Conservation (phyloP, 768 basidiomycete genomes). For the Mycena albidolilacea region DNA sequence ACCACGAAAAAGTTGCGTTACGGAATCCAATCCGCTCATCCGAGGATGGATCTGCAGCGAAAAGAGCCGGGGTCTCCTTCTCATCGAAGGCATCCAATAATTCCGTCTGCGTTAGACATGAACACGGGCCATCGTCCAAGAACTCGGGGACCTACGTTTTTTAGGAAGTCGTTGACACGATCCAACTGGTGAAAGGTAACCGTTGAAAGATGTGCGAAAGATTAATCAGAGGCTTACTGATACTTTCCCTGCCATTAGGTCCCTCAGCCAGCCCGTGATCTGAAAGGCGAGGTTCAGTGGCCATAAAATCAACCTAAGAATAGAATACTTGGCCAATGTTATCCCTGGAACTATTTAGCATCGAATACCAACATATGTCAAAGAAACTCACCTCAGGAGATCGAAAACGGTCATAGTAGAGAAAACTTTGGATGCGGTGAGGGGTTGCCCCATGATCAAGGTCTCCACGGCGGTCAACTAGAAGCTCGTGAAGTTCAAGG, state of each 20-base stretch:
- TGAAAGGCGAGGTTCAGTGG: background rate
- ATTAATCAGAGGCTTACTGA: conserved; percentile 53
- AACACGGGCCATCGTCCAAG: background rate
- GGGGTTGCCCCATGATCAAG: conserved; percentile 16
- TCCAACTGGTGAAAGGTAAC: conserved; percentile 43
- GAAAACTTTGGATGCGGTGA: conserved; percentile 44
- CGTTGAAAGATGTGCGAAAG: background rate
- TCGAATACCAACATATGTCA: background rate
- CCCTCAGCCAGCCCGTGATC: conserved; percentile 22
- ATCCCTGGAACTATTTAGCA: background rate
- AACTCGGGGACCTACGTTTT: conserved; percentile 48
- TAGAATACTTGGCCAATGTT: background rate
- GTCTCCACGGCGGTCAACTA: conserved; percentile 5
- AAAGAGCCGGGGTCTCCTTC: conserved; percentile 35
- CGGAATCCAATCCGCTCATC: conserved; percentile 64
- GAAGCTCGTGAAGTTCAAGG: background rate
- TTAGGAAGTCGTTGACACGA: conserved; percentile 61
- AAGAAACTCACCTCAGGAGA: conserved; percentile 51
- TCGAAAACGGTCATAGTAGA: conserved; percentile 62
- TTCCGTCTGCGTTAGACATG: conserved; percentile 55
- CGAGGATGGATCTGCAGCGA: background rate
- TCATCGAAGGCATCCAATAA: conserved; percentile 57
- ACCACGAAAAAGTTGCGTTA: conserved; percentile 72
- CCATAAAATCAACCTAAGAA: background rate
- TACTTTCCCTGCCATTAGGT: conserved; percentile 64